Evolutionary conservation across 257 asterid species (phyloP).

Genomic region (Solanum ossicruentum): DNA sequence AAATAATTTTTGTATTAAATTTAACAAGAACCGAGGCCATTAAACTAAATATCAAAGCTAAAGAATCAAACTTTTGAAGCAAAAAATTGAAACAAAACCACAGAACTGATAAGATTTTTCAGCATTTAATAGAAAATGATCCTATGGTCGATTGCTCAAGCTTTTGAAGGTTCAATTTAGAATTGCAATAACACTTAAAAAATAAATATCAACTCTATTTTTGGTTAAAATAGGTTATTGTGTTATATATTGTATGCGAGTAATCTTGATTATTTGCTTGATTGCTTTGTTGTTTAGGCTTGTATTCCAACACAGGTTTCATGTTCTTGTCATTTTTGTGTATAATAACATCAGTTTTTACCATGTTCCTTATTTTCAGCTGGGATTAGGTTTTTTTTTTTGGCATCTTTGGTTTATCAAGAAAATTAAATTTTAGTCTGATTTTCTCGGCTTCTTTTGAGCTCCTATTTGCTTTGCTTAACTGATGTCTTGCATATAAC

Average conservation of each 20-base stretch:
- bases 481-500: background rate
- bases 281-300: background rate
- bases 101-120: too few relatives aligned
- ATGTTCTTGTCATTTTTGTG: conserved; percentile 7
- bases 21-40: too few relatives aligned
- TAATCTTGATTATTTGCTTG: background rate
- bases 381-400: background rate
- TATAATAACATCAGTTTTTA: background rate
- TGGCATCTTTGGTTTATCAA: background rate
- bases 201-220: background rate
- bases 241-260: background rate
- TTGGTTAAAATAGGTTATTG: background rate
- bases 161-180: background rate
- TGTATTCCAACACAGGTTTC: conserved; percentile 9
- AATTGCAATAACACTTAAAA: background rate
- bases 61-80: too few relatives aligned
- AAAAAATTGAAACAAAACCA: too few relatives aligned
- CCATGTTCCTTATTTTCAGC: background rate
- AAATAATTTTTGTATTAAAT: background rate
- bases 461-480: background rate
- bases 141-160: background rate
- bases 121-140: background rate
- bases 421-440: background rate
- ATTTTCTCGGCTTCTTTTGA: background rate
- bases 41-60: too few relatives aligned